Conservation (phyloP, 78 protist species). For the Dictyostelium capitatum region DNA sequence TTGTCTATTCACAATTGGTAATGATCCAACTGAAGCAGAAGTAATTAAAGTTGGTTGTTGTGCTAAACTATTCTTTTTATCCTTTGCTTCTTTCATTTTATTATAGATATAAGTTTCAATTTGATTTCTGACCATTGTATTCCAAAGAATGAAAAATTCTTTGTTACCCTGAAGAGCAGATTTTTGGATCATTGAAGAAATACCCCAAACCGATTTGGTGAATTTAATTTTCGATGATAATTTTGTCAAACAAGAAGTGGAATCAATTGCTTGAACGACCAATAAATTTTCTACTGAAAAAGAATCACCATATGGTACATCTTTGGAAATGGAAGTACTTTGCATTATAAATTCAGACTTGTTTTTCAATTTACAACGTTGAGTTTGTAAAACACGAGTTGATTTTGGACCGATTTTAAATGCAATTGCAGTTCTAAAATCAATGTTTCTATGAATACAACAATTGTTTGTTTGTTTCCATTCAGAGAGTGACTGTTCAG, state of each 20-base stretch:
- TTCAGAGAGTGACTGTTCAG: conserved; percentile 49
- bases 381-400: conserved; percentile 68
- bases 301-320: conserved; percentile 84
- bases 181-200: conserved; percentile 76
- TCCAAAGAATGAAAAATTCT: conserved; percentile 60
- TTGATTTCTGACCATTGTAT: conserved; percentile 72
- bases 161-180: conserved; percentile 63
- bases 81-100: conserved; percentile 36
- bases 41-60: background rate
- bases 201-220: conserved; percentile 82
- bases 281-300: conserved; percentile 71
- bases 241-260: conserved; percentile 36
- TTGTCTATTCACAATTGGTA: background rate
- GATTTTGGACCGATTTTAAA: conserved; percentile 81
- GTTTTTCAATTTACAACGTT: conserved; percentile 51
- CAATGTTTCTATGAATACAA: conserved; percentile 66
- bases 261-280: conserved; percentile 43
- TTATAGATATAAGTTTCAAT: conserved; percentile 53
- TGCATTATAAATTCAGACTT: conserved; percentile 40
- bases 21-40: background rate
- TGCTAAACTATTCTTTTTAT: background rate
- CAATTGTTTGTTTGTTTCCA: conserved; percentile 56
- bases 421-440: conserved; percentile 70
- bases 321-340: conserved; percentile 28
- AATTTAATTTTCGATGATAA: conserved; percentile 71